Base-by-base conservation (phyloP, 345 rosid genomes). In the Citrus maxima region DNA sequence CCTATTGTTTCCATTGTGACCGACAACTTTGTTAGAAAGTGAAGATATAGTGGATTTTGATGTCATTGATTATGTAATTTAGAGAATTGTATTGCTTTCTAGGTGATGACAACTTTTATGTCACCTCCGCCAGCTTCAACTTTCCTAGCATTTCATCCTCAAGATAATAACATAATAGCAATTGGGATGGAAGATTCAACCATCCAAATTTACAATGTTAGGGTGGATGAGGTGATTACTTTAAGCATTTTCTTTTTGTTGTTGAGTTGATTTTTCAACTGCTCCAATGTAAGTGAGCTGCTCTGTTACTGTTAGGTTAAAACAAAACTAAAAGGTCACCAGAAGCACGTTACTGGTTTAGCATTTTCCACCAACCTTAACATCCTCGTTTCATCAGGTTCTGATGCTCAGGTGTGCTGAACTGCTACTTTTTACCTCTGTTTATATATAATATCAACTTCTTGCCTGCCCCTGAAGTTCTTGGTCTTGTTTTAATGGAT, bases 321-420 rank as follows among this genome's bases (percentile, higher is more conserved):
- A 79, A 81, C 87, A 83, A 91, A 88, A 82, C 80, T 95, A 42
- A 93, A 80, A 80, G 97, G 97, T 78, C 98, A 93, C 74, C 91
- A 87, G 72, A 91, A 92, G 84, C 86, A 84, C 70, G 84, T 95
- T 38, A 92, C 89, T 5, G 97, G 98, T 67, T 86, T 95, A 73
- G 97, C 97, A 68, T 95, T 93, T 87, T 89, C 97, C 67, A 78
- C 76, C 13, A 81, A 65, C 61, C 88, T 89, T 65, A 92, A 89
- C 73, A 77, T 83, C 62, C 85, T 95, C 22, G 93, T 93, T 70
- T 95, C 98, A 27, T 88, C 97, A 5, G 98, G 97, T 40, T 97
- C 95, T 19, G 98, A 95, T 89, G 90, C 97, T 81, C 97, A 90
- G 92, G 98, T 91, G 78, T 77, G 81, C 74, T 37, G 65, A 67